Evolutionary conservation across 495 filamentous ascomycete genomes (phyloP), one percentile per base, ranked within the genome.

Genomic region (Podospora appendiculata): DNA sequence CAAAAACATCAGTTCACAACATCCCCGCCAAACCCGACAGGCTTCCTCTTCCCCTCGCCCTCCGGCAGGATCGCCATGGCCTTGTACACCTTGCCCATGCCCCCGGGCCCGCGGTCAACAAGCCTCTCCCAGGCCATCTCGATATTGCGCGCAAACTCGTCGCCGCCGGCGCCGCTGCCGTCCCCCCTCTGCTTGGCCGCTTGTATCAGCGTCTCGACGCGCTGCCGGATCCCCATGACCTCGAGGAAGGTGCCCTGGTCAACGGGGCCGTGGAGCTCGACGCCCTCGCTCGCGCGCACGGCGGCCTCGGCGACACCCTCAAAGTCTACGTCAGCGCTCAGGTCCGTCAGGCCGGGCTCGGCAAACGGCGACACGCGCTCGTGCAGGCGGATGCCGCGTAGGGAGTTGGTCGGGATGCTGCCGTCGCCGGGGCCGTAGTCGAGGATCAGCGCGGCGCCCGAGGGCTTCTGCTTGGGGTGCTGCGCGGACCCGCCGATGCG

Each of bases 71-170:
- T 87, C 32, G 91, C 85, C 79, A 98, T 76, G 8, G 81, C 90
- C 73, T 96, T 96, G 62, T 98, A 98, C 44, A 96, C 68, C 72
- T 83, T 87, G 3, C 93, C 93, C 93, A 97, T 98, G 0, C 88
- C 90, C 44, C 78, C 80, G 11, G 79, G 83, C 0, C 85, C 79
- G 36, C 85, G 73, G 65, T 93, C 92, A 18, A 96, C 80, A 38
- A 97, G 66, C 53, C 92, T 69, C 69, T 78, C 82, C 79, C 89
- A 92, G 1, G 85, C 84, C 46, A 70, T 79, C 64, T 87, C 83
- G n/a, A 95, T 61, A 48, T 78, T 77, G 66, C 85, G 83, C 14
- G 92, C 64, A 51, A 76, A 76, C 18, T 89, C 61, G 47, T 78
- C 77, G 58, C 75, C 78, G 45, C 63, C 75, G 58, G 77, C 75